Evolutionary conservation across 2,329 filamentous ascomycete species (phyloP).

Genomic region (Ophiostoma pallidulum): DNA sequence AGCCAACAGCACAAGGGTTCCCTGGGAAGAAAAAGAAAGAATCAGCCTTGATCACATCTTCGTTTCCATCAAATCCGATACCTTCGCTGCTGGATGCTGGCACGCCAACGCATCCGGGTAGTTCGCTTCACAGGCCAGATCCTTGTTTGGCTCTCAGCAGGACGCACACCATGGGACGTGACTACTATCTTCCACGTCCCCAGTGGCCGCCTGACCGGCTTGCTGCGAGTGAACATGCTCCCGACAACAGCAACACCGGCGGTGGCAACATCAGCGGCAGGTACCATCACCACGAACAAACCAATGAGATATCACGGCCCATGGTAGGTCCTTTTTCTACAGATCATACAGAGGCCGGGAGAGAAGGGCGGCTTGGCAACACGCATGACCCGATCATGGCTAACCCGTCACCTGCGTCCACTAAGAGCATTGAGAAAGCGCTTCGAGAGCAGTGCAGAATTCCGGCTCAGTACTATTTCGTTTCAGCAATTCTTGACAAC

Average conservation of each 20-base stretch:
- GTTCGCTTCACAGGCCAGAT: not conserved
- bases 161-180: conserved; percentile 16
- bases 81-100: conserved; percentile 1
- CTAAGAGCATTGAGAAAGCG: conserved; percentile 35
- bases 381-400: not conserved
- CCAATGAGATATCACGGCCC: conserved; percentile 18
- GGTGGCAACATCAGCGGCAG: not conserved
- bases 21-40: not conserved
- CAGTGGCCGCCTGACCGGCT: conserved; percentile 18
- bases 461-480: conserved; percentile 41
- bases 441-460: conserved; percentile 44
- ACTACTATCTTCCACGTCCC: conserved; percentile 16
- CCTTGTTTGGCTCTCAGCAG: conserved; percentile 1
- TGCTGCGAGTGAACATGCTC: conserved; percentile 11
- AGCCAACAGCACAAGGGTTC: not conserved
- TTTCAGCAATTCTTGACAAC: conserved; percentile 41
- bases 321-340: conserved; percentile 16
- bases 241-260: conserved; percentile 5
- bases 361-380: too few relatives aligned
- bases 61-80: not conserved
- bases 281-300: conserved; percentile 15
- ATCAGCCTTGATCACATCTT: not conserved
- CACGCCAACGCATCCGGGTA: not conserved
- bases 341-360: too few relatives aligned
- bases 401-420: not conserved